Conservation (phyloP, 176 grass and related monocot genomes). For the Oryza rufipogon region DNA sequence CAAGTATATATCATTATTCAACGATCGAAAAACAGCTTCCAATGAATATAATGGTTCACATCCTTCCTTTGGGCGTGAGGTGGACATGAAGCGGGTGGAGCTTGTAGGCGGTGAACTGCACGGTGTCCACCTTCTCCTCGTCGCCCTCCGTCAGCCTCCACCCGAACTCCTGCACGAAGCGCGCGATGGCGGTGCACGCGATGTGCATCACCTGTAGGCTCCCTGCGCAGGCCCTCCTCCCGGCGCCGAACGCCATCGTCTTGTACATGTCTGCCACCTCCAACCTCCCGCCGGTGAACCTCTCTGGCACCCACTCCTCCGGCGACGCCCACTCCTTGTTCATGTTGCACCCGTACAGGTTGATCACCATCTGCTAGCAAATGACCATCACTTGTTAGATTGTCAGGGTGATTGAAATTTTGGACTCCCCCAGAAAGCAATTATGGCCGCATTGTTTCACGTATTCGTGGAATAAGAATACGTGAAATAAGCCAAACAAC, state of each 20-base stretch:
- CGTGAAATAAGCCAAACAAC: no score
- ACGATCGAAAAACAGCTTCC: background rate
- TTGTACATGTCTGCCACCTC: constrained; percentile 57
- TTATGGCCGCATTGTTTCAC: no score
- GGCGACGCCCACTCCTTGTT: constrained; percentile 67
- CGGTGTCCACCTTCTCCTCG: constrained; percentile 54
- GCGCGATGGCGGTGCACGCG: constrained; percentile 52
- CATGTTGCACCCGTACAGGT: constrained; percentile 83
- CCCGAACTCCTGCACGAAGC: constrained; percentile 65
- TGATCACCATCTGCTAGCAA: constrained; percentile 60
- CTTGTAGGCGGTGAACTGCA: constrained; percentile 64
- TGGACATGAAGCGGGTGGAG: constrained; percentile 57
- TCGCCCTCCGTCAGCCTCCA: constrained; percentile 78
- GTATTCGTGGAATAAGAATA: no score
- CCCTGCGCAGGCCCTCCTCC: constrained; percentile 70
- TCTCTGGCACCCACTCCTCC: constrained; percentile 72
- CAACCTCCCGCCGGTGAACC: constrained; percentile 51
- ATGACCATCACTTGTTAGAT: background rate
- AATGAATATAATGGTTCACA: background rate
- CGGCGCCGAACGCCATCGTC: constrained; percentile 86
- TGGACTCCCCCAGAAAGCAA: no score
- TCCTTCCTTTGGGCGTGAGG: constrained; percentile 50
- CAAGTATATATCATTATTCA: background rate
- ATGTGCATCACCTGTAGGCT: constrained; percentile 59
- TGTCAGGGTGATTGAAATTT: background rate